A percentile compares a stretch with the other conserved stretches of the same genome.
Conservation (phyloP, 306 rosid species). For the Trifolium repens region DNA sequence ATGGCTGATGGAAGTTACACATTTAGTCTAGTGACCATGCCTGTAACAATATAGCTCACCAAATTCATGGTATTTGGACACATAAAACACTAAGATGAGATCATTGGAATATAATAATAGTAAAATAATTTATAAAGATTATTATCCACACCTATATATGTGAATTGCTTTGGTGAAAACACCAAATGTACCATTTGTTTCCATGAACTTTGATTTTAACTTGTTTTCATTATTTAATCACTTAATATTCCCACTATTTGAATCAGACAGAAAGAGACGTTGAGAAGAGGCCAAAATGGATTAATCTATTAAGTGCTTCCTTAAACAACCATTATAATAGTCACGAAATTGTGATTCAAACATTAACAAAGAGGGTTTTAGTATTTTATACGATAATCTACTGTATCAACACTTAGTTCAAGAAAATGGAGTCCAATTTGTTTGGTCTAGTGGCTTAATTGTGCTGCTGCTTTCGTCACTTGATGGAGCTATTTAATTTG, state of each 20-base stretch:
- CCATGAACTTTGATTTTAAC: slow-evolving; percentile 3
- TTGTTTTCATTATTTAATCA: not conserved
- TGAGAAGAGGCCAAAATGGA: slow-evolving; percentile 51
- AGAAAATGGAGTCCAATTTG: slow-evolving; percentile 34
- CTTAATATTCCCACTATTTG: slow-evolving; percentile 35
- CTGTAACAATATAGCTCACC: too few relatives aligned
- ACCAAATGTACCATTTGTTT: not conserved
- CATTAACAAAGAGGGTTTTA: not conserved
- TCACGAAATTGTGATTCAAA: slow-evolving; percentile 46
- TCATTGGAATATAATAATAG: not conserved
- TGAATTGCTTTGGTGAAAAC: not conserved
- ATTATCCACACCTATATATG: not conserved
- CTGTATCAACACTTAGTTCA: slow-evolving; percentile 40
- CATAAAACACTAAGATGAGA: not conserved
- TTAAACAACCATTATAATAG: slow-evolving; percentile 45
- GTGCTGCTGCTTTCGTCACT: slow-evolving; percentile 60
- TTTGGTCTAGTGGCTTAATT: slow-evolving; percentile 43
- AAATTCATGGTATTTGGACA: too few relatives aligned
- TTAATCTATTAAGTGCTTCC: slow-evolving; percentile 41
- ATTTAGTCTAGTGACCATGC: too few relatives aligned
- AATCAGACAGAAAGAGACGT: slow-evolving; percentile 56
- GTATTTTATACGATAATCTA: slow-evolving; percentile 29
- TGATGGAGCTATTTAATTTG: not conserved
- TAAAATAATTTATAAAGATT: too few relatives aligned
- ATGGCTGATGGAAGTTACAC: too few relatives aligned